A percentile compares a stretch with the other conserved stretches of the same genome.
Conservation (phyloP, 768 basidiomycete species). For the Thelephora ganbajun region DNA sequence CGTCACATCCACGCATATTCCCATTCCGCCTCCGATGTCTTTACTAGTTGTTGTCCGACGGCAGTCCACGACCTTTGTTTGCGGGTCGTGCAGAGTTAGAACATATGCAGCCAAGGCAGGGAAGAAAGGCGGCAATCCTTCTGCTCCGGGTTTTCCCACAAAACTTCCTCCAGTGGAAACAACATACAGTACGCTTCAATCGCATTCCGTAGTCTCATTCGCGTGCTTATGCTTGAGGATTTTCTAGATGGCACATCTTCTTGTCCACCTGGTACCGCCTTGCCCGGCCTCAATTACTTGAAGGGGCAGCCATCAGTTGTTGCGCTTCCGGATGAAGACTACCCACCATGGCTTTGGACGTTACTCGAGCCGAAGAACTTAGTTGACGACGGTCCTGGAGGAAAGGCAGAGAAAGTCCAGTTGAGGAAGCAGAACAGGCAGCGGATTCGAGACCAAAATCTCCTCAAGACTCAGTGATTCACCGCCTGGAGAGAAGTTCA, state of each 20-base stretch:
- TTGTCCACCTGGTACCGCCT: slow-evolving; percentile 56
- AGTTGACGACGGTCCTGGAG: slow-evolving; percentile 63
- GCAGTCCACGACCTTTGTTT: neutral
- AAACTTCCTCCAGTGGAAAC: neutral
- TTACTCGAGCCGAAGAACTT: slow-evolving; percentile 45
- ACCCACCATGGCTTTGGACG: slow-evolving; percentile 85
- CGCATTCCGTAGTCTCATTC: neutral
- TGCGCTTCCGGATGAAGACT: slow-evolving; percentile 68
- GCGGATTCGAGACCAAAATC: slow-evolving; percentile 69
- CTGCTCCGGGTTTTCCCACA: neutral
- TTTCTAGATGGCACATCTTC: slow-evolving; percentile 29
- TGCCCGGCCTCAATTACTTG: slow-evolving; percentile 73
- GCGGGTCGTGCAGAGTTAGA: neutral
- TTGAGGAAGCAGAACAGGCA: slow-evolving; percentile 50
- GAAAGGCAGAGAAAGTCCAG: slow-evolving; percentile 36
- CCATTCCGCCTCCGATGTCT: too few relatives aligned
- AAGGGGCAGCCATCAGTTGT: slow-evolving; percentile 71
- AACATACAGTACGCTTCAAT: neutral
- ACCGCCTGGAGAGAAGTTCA: too few relatives aligned
- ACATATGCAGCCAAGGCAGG: neutral
- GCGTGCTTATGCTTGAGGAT: neutral
- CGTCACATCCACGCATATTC: too few relatives aligned
- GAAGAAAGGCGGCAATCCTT: neutral
- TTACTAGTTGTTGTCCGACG: neutral
- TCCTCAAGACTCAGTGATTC: slow-evolving; percentile 65